These are phyloP conservation scores for Helenozyma baotianmanensis DNA, from an alignment of 805 yeast genomes.

Conservation along the genomic window DNA sequence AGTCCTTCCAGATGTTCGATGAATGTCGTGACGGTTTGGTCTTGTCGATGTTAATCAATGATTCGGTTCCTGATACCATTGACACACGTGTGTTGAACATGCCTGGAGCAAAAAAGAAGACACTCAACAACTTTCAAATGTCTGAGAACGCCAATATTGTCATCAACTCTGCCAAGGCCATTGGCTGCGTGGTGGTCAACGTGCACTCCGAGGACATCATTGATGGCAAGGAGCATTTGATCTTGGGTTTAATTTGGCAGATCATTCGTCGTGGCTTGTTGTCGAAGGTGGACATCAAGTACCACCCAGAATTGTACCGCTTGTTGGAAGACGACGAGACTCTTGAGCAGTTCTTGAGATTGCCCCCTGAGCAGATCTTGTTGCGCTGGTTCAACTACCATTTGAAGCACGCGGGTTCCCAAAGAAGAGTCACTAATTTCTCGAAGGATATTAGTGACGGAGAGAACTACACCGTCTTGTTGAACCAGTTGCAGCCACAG, in stretches of 20 bases:
- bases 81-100: constrained; percentile 94
- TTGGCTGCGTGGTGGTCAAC: constrained; percentile 96
- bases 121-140: constrained; percentile 89
- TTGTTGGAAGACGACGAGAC: constrained; percentile 95
- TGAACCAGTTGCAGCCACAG: constrained; percentile 84
- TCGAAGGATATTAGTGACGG: constrained; percentile 88
- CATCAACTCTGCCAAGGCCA: constrained; percentile 97
- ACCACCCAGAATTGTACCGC: constrained; percentile 95
- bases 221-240: constrained; percentile 90
- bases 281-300: constrained; percentile 90
- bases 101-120: constrained; percentile 70
- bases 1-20: constrained; percentile 91
- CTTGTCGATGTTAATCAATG: constrained; percentile 88
- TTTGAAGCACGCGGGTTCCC: constrained; percentile 86
- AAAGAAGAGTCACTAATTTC: constrained; percentile 81
- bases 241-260: constrained; percentile 93
- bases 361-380: constrained; percentile 96
- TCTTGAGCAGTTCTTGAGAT: constrained; percentile 88
- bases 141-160: constrained; percentile 96
- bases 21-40: constrained; percentile 95
- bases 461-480: constrained; percentile 86
- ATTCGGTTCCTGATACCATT: constrained; percentile 96
- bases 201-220: constrained; percentile 94
- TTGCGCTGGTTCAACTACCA: constrained; percentile 98
- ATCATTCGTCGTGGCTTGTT: constrained; percentile 93